Evolutionary conservation across 805 yeast species (phyloP).

Genomic region (Yarrowia porcina): DNA sequence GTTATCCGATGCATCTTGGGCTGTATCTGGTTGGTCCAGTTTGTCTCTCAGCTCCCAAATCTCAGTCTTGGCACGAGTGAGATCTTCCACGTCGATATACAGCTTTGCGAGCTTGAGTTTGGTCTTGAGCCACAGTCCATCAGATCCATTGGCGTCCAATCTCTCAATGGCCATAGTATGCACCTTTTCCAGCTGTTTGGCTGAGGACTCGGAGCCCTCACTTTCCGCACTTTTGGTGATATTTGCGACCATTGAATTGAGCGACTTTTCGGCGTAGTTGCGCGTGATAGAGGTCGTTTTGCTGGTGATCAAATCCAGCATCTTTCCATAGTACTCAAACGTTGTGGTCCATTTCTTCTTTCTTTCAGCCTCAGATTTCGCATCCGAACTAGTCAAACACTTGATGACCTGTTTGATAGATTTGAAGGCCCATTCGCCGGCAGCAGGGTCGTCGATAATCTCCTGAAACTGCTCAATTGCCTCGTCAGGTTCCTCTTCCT

Average conservation of each 20-base stretch:
- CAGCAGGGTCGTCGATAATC: constrained; percentile 34
- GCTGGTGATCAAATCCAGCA: constrained; percentile 29
- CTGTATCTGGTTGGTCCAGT: constrained; percentile 18
- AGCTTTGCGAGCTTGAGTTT: constrained; percentile 37
- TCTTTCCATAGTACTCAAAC: constrained; percentile 30
- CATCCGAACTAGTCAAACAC: constrained; percentile 28
- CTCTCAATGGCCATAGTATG: constrained; percentile 33
- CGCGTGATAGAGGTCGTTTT: constrained; percentile 31
- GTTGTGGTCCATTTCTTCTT: constrained; percentile 30
- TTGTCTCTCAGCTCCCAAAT: constrained; percentile 1
- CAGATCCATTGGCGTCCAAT: constrained; percentile 33
- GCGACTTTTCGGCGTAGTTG: constrained; percentile 40
- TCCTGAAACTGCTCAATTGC: constrained; percentile 37
- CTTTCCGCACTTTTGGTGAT: constrained; percentile 31
- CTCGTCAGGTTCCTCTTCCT: constrained; percentile 38
- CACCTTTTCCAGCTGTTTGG: constrained; percentile 32
- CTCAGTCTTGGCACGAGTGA: constrained; percentile 28
- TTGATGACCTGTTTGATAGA: constrained; percentile 40
- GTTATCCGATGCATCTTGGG: constrained; percentile 31
- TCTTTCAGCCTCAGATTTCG: constrained; percentile 18
- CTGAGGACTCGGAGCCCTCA: constrained; percentile 3
- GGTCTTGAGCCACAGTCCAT: constrained; percentile 37
- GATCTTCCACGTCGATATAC: constrained; percentile 34
- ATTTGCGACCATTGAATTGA: constrained; percentile 37
- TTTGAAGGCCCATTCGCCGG: constrained; percentile 37